Conservation (phyloP, 176 grass and related monocot species). For the Triticum turgidum region DNA sequence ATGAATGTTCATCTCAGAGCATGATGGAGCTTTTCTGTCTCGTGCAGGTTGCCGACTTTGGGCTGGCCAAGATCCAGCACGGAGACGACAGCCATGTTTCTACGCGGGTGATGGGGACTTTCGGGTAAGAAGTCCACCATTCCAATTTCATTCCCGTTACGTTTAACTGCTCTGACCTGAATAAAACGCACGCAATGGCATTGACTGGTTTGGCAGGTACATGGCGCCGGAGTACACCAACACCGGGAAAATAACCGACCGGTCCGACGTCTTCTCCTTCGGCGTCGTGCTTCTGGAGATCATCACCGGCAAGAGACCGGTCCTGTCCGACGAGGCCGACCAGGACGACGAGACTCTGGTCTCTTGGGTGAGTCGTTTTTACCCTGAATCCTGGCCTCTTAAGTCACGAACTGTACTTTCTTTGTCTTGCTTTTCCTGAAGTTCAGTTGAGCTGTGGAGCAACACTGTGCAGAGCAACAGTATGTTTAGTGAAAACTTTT, state of each 20-base stretch:
- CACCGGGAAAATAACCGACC: constrained; percentile 53
- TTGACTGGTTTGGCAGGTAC: constrained; percentile 38
- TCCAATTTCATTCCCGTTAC: background rate
- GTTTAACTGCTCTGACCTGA: background rate
- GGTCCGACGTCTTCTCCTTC: constrained; percentile 67
- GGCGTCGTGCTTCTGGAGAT: constrained; percentile 68
- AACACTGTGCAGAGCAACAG: no score
- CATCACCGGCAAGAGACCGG: constrained; percentile 57
- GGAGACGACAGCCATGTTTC: constrained; percentile 51
- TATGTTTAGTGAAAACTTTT: no score
- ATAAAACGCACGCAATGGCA: background rate
- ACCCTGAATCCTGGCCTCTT: background rate
- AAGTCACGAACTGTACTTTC: background rate
- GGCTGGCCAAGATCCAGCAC: constrained; percentile 66
- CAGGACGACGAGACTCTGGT: constrained; percentile 40
- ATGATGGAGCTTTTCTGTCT: background rate
- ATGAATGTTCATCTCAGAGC: background rate
- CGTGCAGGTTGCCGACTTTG: constrained; percentile 87
- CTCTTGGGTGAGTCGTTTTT: constrained; percentile 29
- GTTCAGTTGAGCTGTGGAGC: no score
- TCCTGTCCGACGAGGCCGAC: constrained; percentile 30
- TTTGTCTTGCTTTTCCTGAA: no score
- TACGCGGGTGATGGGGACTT: constrained; percentile 73
- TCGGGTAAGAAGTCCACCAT: constrained; percentile 42
- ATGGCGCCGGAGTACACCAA: constrained; percentile 55